These are phyloP conservation scores for Cryphonectria carpinicola DNA, from an alignment of 2,329 filamentous ascomycete genomes.

Conservation along the genomic window DNA sequence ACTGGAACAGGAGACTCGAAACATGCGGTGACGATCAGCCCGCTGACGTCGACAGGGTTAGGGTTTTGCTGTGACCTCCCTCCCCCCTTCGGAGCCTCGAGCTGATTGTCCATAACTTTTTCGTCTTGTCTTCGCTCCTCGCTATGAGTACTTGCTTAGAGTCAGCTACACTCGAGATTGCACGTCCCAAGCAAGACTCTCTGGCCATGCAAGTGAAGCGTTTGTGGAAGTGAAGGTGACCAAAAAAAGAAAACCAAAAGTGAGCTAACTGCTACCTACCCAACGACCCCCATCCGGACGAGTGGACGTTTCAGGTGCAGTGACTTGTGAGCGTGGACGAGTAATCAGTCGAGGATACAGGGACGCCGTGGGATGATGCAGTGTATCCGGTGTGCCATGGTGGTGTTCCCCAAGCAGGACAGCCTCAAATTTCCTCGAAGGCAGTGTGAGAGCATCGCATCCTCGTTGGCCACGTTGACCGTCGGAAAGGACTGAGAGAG, in stretches of 20 bases:
- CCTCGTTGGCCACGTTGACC: not conserved
- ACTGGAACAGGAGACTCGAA: not conserved
- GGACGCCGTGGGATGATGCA: not conserved
- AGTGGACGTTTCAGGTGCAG: not conserved
- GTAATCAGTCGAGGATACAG: not conserved
- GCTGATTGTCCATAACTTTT: not conserved
- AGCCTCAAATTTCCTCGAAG: not conserved
- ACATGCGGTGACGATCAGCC: not conserved
- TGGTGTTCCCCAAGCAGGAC: not conserved
- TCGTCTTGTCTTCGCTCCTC: not conserved
- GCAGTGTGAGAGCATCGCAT: not conserved
- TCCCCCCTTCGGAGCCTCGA: not conserved
- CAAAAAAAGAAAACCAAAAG: too few relatives aligned
- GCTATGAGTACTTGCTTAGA: not conserved
- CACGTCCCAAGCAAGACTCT: not conserved
- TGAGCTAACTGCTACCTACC: not conserved
- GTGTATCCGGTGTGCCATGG: not conserved
- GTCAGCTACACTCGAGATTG: not conserved
- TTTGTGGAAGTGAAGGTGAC: not conserved
- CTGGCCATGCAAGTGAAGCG: not conserved
- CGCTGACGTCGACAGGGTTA: slow-evolving; percentile 3
- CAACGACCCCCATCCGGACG: not conserved
- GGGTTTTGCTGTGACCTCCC: not conserved
- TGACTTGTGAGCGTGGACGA: not conserved
- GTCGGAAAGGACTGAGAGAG: not conserved